Evolutionary conservation across 495 filamentous ascomycete genomes (phyloP), one percentile per base, ranked within the genome.

Genomic region (Aspergillus haitiensis): DNA sequence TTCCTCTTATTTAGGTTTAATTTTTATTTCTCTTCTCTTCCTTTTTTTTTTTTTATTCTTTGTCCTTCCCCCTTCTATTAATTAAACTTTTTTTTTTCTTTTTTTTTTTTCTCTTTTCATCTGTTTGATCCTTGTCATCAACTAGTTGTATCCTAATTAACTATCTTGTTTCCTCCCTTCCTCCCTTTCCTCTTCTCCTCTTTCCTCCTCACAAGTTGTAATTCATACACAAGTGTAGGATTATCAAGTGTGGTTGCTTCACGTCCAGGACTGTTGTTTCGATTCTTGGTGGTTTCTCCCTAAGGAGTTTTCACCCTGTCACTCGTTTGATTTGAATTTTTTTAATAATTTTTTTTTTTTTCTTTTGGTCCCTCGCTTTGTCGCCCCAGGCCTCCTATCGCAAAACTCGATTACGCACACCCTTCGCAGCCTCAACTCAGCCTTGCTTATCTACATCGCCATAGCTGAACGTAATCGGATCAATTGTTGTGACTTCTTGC

Each of bases 271-370:
- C 21, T 1, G 15, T 21, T 47, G 44, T 47, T 47, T 47, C 15
- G 44, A 47, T 47, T 47, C 44, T 10, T 9, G 44, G n/a, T 47
- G 44, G 21, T 47, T n/a, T 16, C 27, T 18, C n/a, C 15, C 15
- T 18, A 8, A 47, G 44, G 44, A 47, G 44, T 47, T 27, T 27
- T 47, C 44, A 9, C 44, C 44, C 44, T 18, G 44, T 47, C 44
- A 9, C n/a, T 47, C 44, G 44, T 47, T 47, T 27, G 21, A 27
- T 47, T 47, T 18, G 15, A 15, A 21, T 18, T 10, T 18, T 47
- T 47, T 47, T 16, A 8, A 9, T 16, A 21, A 6, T 40, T 40
- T 40, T 40, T 40, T 40, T 40, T 2, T 4, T 40, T 40, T 40
- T 40, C n/a, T 40, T 40, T 8, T n/a, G 37, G n/a, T 11, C 11